Base-by-base conservation (phyloP, 208 protist genomes). In the Zelonia costaricensis region DNA sequence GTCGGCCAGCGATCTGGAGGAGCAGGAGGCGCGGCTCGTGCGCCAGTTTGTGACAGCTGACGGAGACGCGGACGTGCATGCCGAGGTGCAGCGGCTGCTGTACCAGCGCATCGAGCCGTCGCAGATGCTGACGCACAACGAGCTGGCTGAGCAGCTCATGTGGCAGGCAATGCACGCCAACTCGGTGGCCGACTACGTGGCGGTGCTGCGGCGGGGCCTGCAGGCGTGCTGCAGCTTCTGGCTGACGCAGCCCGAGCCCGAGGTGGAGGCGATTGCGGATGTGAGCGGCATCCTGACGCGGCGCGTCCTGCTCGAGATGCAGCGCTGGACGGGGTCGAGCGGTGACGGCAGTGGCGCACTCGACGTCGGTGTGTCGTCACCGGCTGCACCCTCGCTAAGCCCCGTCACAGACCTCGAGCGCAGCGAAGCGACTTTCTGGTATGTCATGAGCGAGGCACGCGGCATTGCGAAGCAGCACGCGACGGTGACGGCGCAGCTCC, bases 151-250 rank as follows among this genome's bases (percentile, higher is more conserved):
- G 71, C 38, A 61, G 22, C 59, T 93, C 22, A 65, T 93, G 76
- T 91, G 87, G 87, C 74, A 81, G 54, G 83, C 87, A 6, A 93
- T 93, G 87, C 82, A 89, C 61, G 78, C 82, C 8, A 44, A 65
- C 46, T 76, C 70, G 4, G 35, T 59, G 16, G 68, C 74, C 1
- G 87, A 84, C 57, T 77, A 78, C 74, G 44, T 70, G 18, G 44
- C 20, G 0, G 77, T 79, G 7, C 62, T 88, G 25, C 57, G 55
- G 18, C 46, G 69, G 15, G 74, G 81, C 12, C 65, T 91, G 6
- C 67, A 75, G 43, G 79, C 82, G 27, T 91, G 81, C 69, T 70
- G 54, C 45, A 48, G 62, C 22, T 86, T 85, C 52, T 88, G 83
- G 87, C 61, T 87, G n/a, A 65, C 69, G 35, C 49, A 69, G 38